A percentile compares a stretch with the other conserved stretches of the same genome.
Evolutionary conservation across 2,329 filamentous ascomycete species (phyloP).

Genomic region (Metarhizium guizhouense): DNA sequence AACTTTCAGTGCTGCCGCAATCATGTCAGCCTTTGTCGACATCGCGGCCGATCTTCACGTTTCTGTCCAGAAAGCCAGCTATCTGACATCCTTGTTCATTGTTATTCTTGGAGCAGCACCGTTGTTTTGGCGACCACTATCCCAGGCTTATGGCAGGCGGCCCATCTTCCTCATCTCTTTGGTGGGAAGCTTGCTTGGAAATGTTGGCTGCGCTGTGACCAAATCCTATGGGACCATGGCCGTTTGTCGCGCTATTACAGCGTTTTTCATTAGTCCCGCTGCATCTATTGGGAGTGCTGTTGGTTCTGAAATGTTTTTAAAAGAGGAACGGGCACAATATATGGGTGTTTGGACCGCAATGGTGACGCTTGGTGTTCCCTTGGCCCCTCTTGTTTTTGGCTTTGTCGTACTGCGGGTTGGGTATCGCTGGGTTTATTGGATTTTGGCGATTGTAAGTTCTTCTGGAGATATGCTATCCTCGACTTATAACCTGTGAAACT

Average conservation of each 20-base stretch:
- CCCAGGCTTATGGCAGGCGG: conserved; percentile 42
- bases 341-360: conserved; percentile 14
- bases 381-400: conserved; percentile 27
- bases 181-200: conserved; percentile 35
- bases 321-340: conserved; percentile 8
- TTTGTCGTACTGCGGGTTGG: conserved; percentile 40
- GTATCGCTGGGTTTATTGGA: conserved; percentile 52
- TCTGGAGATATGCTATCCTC: too few relatives aligned
- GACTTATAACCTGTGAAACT: too few relatives aligned
- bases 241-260: conserved; percentile 37
- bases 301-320: conserved; percentile 12
- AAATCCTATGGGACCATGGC: conserved; percentile 38
- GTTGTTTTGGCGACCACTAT: conserved; percentile 47
- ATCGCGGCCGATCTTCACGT: conserved; percentile 42
- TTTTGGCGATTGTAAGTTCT: conserved; percentile 38
- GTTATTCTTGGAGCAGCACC: conserved; percentile 18
- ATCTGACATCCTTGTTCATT: conserved; percentile 32
- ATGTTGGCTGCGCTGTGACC: conserved; percentile 42
- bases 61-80: conserved; percentile 38
- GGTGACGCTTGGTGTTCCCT: conserved; percentile 16
- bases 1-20: conserved; percentile 43
- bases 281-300: conserved; percentile 16
- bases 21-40: conserved; percentile 43
- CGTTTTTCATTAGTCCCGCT: conserved; percentile 47
- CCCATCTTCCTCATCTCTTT: conserved; percentile 43